Conservation (phyloP, 2,329 filamentous ascomycete species). For the Beauveria sp. region DNA sequence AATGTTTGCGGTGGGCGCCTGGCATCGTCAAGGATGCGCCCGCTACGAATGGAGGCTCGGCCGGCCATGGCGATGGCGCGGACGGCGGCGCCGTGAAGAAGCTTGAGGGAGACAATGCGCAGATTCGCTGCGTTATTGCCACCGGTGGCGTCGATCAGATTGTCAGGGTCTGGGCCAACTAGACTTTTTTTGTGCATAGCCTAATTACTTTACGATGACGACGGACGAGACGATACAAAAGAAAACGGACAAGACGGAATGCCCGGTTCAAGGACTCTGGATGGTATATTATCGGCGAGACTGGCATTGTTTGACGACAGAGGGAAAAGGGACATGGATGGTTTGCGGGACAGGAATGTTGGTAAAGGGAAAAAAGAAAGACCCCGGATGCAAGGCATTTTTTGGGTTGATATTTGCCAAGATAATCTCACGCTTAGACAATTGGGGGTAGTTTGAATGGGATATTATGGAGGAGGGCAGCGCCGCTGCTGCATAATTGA, state of each 20-base stretch:
- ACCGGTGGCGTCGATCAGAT: constrained; percentile 77
- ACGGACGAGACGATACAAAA: neutral
- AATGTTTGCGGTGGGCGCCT: constrained; percentile 81
- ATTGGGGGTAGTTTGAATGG: constrained; percentile 7
- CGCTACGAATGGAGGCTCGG: constrained; percentile 17
- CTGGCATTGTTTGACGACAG: neutral
- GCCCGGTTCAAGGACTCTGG: neutral
- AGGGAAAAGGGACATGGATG: neutral
- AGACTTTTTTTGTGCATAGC: constrained; percentile 4
- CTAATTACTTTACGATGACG: neutral
- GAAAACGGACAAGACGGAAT: neutral
- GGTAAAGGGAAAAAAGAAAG: neutral
- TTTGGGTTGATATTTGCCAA: constrained; percentile 12
- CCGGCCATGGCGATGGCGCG: constrained; percentile 21
- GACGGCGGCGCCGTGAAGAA: constrained; percentile 38
- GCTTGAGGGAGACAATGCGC: constrained; percentile 43
- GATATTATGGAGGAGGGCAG: neutral
- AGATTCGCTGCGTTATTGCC: constrained; percentile 75
- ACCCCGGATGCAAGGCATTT: neutral
- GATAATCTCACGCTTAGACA: constrained; percentile 10
- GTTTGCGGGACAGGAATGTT: neutral
- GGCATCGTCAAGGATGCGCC: constrained; percentile 56
- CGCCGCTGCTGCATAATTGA: neutral
- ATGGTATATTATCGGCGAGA: neutral
- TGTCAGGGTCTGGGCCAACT: constrained; percentile 67